Evolutionary conservation across 2,329 filamentous ascomycete genomes (phyloP), one percentile per base, ranked within the genome.

Genomic region (Fusarium bactridioides): DNA sequence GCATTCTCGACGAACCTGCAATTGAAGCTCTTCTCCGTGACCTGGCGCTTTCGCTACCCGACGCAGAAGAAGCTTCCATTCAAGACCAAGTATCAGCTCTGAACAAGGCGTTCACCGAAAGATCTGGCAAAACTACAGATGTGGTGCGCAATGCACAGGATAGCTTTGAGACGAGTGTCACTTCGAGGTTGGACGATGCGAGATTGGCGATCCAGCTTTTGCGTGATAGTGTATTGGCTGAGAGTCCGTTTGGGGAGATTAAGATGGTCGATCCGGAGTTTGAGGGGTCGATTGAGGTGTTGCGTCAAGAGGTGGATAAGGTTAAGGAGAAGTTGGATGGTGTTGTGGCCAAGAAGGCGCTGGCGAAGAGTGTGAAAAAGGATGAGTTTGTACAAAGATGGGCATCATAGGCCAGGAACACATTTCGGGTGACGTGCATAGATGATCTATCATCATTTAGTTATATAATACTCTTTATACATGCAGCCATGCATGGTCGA

Each of bases 181-280:
- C 80, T 2, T 77, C 80, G 2, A 83, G 86, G 15, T 74, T 90
- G 1, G 78, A 83, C 1, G 88, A 90, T 65, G 82, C 84, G 0
- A 81, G 83, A 23, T 77, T 82, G 7, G 87, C 87, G 0, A 74
- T 89, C 3, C 84, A 86, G 69, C 74, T 87, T 13, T 77, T 89
- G 21, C 80, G 83, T 10, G 87, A 88, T 64, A 87, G 84, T 44
- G 78, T 90, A 2, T 78, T 89, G 4, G 86, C 86, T 1, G 88
- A 90, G 73, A 88, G 84, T 35, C 79, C 83, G 9, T 88, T 83
- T 73, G 81, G 81, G 0, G 77, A 82, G n/a, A 83, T 88, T 9
- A 82, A 81, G 45, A 82, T 90, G 10, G 79, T 85, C 10, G 88
- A 90, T 71, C 83, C 85, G 0, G 86, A 88, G 33, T 84, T 89